Base-by-base conservation (phyloP, 225 moss, liverwort and hornwort species). In the Rhytidiadelphus loreus region DNA sequence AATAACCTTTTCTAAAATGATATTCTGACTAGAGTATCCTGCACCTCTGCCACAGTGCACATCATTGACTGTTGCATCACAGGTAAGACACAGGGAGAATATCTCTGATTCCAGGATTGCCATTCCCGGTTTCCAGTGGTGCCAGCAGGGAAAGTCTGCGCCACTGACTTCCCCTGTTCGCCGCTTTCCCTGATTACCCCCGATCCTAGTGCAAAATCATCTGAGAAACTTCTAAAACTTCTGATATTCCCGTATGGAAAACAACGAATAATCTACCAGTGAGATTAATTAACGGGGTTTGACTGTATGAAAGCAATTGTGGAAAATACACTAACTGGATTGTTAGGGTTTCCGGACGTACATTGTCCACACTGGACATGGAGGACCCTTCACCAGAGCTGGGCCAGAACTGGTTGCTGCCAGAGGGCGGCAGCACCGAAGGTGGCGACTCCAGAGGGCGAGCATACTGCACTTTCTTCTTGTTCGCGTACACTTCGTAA, bases 281-380 rank as follows among this genome's bases (percentile, higher is more conserved):
- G 14, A 83, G 30, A 21, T 50, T 48, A 2, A 18, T 28, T 26
- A 48, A 39, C 41, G 53, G 30, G 44, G 28, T 32, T 61, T 62
- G 19, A 46, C 41, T 46, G 72, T 22, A 55, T 21, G 21, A 26
- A 46, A 60, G 62, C 46, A 77, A n/a, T 41, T 26, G 26, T 64
- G 44, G 86, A 83, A 46, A 71, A 44, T 10, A 35, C 21, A 41
- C 12, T 20, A 46, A 39, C 52, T 56, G 65, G 16, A 85, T 29
- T 76, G 21, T 29, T 82, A 82, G 89, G 91, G 79, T 74, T 85
- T 70, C 30, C 11, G 64, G 55, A 65, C 89, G 53, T 88, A 94
- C 94, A 86, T 94, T 94, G 90, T 94, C 94, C 35, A 94, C 94
- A 86, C 92, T 94, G 86, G 94, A 94, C 91, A 94, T 93, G 87